Percentiles rank a stretch among this genome's conserved stretches.
These are phyloP conservation scores for Salvia miltiorrhiza DNA, from an alignment of 257 asterid genomes.

Conservation along the genomic window DNA sequence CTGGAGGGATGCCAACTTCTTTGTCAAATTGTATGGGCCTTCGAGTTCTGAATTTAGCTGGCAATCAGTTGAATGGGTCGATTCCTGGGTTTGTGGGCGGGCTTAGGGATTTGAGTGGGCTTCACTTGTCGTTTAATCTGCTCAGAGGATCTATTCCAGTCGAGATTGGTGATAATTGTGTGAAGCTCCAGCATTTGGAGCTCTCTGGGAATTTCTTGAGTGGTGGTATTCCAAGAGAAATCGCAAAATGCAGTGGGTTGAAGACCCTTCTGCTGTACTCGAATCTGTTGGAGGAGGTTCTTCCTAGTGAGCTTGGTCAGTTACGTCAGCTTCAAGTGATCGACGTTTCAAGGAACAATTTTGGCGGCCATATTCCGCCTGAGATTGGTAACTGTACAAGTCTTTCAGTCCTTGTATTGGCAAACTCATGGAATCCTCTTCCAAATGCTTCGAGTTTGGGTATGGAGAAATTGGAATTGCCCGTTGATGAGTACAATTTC, in stretches of 20 bases:
- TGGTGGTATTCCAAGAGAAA: constrained; percentile 51
- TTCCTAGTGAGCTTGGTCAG: constrained; percentile 72
- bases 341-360: constrained; percentile 81
- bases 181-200: constrained; percentile 73
- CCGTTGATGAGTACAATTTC: constrained; percentile 68
- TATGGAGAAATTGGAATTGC: constrained; percentile 30
- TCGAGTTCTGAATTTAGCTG: constrained; percentile 73
- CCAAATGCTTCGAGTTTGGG: constrained; percentile 37
- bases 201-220: constrained; percentile 69
- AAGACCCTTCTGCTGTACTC: constrained; percentile 64
- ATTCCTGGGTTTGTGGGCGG: constrained; percentile 53
- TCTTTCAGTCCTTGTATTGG: constrained; percentile 63
- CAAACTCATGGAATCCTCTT: constrained; percentile 84
- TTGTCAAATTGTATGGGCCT: constrained; percentile 45
- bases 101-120: constrained; percentile 58
- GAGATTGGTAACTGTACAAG: constrained; percentile 68
- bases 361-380: constrained; percentile 67
- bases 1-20: constrained; percentile 59
- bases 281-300: constrained; percentile 66
- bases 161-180: constrained; percentile 64
- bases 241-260: constrained; percentile 65
- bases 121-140: constrained; percentile 79
- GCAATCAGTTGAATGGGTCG: constrained; percentile 68
- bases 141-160: constrained; percentile 66
- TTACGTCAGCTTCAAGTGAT: constrained; percentile 68